phyloP scores from a whole-genome alignment of 2,329 filamentous ascomycete species.

The Clonostachys rosea region DNA sequence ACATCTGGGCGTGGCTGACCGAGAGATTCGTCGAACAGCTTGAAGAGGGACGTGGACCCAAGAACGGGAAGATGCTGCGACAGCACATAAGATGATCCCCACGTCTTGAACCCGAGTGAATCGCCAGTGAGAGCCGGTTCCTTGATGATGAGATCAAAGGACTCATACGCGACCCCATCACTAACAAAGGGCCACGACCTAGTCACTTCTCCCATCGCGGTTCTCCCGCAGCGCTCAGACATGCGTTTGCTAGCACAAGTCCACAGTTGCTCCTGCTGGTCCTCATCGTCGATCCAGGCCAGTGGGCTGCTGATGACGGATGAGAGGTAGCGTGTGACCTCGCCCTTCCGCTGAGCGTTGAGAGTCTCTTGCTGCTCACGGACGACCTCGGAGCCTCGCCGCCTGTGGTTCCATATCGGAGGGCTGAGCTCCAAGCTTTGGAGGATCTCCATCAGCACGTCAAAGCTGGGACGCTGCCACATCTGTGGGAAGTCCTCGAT shows the following conservation, averaged over 20 bases:
- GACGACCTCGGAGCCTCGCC: conserved; percentile 32
- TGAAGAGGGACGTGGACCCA: conserved; percentile 34
- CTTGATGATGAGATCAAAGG: conserved; percentile 65
- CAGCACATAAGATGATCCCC: conserved; percentile 86
- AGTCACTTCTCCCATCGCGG: conserved; percentile 52
- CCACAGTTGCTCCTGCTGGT: conserved; percentile 67
- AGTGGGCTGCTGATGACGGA: conserved; percentile 64
- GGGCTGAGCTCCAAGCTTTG: conserved; percentile 61
- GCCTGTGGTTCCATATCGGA: conserved; percentile 57
- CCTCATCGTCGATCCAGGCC: conserved; percentile 64
- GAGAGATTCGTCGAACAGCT: conserved; percentile 32
- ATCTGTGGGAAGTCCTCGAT: conserved; percentile 69
- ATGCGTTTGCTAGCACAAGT: conserved; percentile 73
- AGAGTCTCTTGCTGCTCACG: conserved; percentile 32
- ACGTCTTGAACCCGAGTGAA: conserved; percentile 88
- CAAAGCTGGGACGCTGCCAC: conserved; percentile 64
- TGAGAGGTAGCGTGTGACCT: conserved; percentile 62
- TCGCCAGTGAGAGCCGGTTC: conserved; percentile 88
- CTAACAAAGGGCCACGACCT: conserved; percentile 46
- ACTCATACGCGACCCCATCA: conserved; percentile 11
- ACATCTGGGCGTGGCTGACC: conserved; percentile 27
- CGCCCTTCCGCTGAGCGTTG: conserved; percentile 34
- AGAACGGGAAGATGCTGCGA: conserved; percentile 63
- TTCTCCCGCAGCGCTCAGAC: conserved; percentile 78
- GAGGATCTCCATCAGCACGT: conserved; percentile 64